Evolutionary conservation across 306 rosid genomes (phyloP), one percentile per base, ranked within the genome.

Genomic region (Cucumis sativus): DNA sequence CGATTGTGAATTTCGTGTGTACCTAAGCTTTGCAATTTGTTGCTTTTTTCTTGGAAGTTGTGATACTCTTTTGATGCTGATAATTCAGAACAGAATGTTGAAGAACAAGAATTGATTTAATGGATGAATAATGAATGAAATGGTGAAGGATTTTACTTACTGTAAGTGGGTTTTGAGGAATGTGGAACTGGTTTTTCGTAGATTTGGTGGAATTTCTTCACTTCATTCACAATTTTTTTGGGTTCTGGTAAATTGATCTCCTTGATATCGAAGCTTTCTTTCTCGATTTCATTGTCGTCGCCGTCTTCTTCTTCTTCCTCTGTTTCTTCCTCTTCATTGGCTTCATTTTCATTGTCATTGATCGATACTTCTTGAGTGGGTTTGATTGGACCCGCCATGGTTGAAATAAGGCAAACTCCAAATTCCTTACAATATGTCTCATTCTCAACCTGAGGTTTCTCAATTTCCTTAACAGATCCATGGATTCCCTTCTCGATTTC

Each of bases 21-120:
- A 92, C 97, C 96, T 84, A 91, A 78, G 86, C 91, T 91, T 82
- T 91, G 97, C 85, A 93, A 75, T 77, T 85, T 92, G 86, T 66
- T 91, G 63, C 85, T 92, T 45, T 80, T 84, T 86, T 89, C 92
- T 67, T 88, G 92, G 86, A 86, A 85, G 66, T 84, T 82, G 52
- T 55, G 79, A 69, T 73, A 56, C 49, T 78, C 81, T 61, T 76
- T 69, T 61, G 79, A 40, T 35, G 78, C 84, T 77, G 88, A 23
- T 83, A 14, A 72, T 54, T 56, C 17, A 21, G 3, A 21, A 45
- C 33, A 43, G 75, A 69, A 41, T 37, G 72, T 65, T 65, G 8
- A 35, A 65, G 28, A 39, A 65, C 25, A 35, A 39, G 28, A 65
- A 65, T n/a, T 65, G 25, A 10, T 49, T 49, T 52, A 13, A 39